Evolutionary conservation across 768 basidiomycete species (phyloP).

Genomic region (Dioszegia crocea): DNA sequence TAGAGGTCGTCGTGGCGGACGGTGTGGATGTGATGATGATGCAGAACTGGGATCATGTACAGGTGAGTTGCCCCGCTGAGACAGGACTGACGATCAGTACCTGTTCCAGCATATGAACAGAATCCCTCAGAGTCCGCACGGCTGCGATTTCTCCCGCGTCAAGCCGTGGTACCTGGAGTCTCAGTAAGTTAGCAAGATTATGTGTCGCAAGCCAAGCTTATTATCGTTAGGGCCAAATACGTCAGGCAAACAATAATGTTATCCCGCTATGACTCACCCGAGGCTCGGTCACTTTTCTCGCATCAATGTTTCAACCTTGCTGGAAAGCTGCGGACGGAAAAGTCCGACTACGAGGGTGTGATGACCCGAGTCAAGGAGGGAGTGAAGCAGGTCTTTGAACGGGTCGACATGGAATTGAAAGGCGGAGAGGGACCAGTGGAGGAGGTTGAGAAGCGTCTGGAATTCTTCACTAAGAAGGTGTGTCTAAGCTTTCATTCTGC

Average conservation of each 20-base stretch:
- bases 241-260: conserved; percentile 86
- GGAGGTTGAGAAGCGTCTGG: conserved; percentile 81
- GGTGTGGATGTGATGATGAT: conserved; percentile 88
- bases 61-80: conserved; percentile 56
- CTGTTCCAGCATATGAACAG: conserved; percentile 79
- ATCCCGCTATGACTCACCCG: conserved; percentile 83
- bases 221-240: conserved; percentile 62
- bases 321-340: conserved; percentile 70
- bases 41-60: conserved; percentile 99
- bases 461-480: conserved; percentile 81
- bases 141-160: conserved; percentile 91
- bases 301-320: conserved; percentile 71
- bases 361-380: conserved; percentile 67
- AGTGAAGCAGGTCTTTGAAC: conserved; percentile 65
- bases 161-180: conserved; percentile 98
- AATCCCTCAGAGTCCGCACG: conserved; percentile 86
- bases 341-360: conserved; percentile 64
- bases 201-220: conserved; percentile 3
- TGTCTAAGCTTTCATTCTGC: conserved; percentile 1
- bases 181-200: conserved; percentile 73
- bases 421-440: conserved; percentile 56
- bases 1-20: conserved; percentile 86
- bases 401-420: conserved; percentile 28
- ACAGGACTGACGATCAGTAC: conserved; percentile 56
- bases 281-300: conserved; percentile 75